Base-by-base conservation (phyloP, 176 grass and related monocot genomes). In the Pontederia crassipes region DNA sequence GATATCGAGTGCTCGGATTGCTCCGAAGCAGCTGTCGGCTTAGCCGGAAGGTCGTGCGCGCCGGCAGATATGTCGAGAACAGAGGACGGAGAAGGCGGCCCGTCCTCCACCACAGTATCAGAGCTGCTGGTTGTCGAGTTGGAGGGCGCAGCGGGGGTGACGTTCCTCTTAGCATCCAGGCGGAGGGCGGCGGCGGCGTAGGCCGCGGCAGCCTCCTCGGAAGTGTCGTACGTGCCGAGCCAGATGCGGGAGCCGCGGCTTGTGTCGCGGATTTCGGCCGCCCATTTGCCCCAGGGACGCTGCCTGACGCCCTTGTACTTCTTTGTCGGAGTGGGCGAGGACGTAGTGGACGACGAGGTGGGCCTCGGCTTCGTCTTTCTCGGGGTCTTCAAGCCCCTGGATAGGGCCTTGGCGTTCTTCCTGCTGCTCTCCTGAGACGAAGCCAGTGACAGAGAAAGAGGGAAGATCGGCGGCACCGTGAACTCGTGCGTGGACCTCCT, bases 261-360 rank as follows among this genome's bases (percentile, higher is more conserved):
- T 0, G 86, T 86, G 82, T 95, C 85, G 71, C 90, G 90, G 71
- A 95, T 95, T 80, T 95, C 90, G 0, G 90, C 82, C 2, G 90
- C 90, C 90, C 90, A 95, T 15, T 86, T 95, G 55, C 90, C 90
- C 90, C 90, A 95, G 77, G 86, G 89, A 11, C 86, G 79, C 28
- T 80, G 90, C 35, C 90, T 77, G 26, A 95, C 86, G 0, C 86
- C 90, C 26, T 84, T 87, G 64, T 83, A 81, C 70, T 48, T 73
- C 0, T 66, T 63, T 8, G 15, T 45, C 29, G 61, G 16, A 47
- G 52, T 17, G 45, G 52, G 47, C 10, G 45, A 72, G 17, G 24
- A 28, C 7, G 18, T 8, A 1, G 16, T 27, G 2, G 52, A 46
- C 9, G 28, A 45, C 3, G 74, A 10, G 2, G 53, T 18, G 2